Evolutionary conservation across 192 early-diverging fungal genomes (phyloP), one percentile per base, ranked within the genome.

Genomic region (Backusella luteola): DNA sequence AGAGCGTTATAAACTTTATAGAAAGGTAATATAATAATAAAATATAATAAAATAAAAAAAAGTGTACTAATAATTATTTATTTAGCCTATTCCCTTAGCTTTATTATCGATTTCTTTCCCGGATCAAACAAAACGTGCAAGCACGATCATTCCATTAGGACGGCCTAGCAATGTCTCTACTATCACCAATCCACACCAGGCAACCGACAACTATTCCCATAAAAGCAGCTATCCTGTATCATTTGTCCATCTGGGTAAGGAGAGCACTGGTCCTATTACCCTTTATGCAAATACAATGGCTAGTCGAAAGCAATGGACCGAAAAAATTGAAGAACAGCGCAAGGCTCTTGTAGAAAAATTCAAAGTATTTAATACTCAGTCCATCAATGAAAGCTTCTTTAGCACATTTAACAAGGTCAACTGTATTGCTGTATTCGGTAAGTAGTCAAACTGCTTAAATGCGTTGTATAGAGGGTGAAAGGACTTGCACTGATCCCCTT

Each of bases 81-180:
- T 32, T 32, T 84, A 92, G 76, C 95, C 94, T n/a, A 93, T 97
- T n/a, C 94, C 93, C 35, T 80, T 96, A 66, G 90, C 93, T 73
- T 77, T 96, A 56, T 84, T 97, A 23, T 89, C 88, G 0, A 78
- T 93, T 26, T 71, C 70, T 38, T 69, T 77, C 17, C 73, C 73
- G 26, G 80, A 81, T 52, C 80, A 77, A 70, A 74, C 46, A 41
- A 73, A 76, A 26, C 76, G 80, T 29, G 53, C 80, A 49, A 74
- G 73, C 34, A 69, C 73, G 19, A 79, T 79, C 38, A 46, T 79
- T 12, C 76, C 76, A 26, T 81, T 81, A 39, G 77, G 85, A 42
- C 19, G 74, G 41, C 67, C 66, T 4, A 66, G 66, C 46, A 70
- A 56, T 38, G n/a, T 23, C 42, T 8, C 68, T 34, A 46, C 14